Base-by-base conservation (phyloP, 805 yeast species). In the Nematodospora valgi region DNA sequence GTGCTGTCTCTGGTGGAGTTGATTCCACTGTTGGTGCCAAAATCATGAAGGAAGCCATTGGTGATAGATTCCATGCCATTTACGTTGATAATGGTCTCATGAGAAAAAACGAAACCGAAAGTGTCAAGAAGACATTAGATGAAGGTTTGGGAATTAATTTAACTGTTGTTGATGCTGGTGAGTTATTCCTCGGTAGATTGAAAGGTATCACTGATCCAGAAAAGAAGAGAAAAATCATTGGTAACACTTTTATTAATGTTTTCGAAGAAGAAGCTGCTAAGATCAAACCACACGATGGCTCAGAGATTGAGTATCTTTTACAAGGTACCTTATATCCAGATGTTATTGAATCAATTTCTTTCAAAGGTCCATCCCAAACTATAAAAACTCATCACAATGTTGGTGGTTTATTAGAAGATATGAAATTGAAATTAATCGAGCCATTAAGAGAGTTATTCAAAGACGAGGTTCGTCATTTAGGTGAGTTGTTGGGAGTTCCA, bases 281-380 rank as follows among this genome's bases (percentile, higher is more conserved):
- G 59, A 89, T 93, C 63, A 80, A 81, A 64, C 96, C 97, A 49
- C 79, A 78, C 49, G 83, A 82, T 50, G 96, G 93, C 48, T 80
- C 83, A 47, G 95, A 88, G 53, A 83, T 93, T 50, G 96, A 93
- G 68, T 93, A 76, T 70, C 70, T 93, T 57, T 77, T 93, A 56
- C 98, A 93, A 72, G 98, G 98, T 54, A 93, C 98, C 35, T 71
- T 93, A 52, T 93, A 93, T 70, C 98, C 98, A 32, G 98, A 93
- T 67, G 98, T 93, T 40, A 93, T 93, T 54, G 98, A 93, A 76
- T 86, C 96, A 41, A 91, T 93, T 58, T 89, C 97, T 16, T 93
- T 93, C 84, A 93, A 93, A 74, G 99, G 99, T 46, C 99, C 99
- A 26, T 91, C 98, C 37, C 98, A 91, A 73, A 93, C 99, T 52